Evolutionary conservation across 805 yeast genomes (phyloP), one percentile per base, ranked within the genome.

Genomic region (Saturnispora diversa): DNA sequence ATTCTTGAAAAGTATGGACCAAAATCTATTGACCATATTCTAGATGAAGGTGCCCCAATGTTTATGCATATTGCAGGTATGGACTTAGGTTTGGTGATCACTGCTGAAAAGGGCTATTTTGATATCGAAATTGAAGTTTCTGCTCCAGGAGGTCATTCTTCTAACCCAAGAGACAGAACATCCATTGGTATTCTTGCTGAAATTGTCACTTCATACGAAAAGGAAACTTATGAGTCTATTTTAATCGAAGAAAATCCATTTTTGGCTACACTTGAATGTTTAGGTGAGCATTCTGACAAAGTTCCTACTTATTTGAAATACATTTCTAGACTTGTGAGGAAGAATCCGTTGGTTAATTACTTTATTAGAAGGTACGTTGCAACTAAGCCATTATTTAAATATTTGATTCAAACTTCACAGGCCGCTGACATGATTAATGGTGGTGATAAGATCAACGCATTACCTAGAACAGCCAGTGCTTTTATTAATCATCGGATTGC

Each of bases 371-470:
- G 53, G 2, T 47, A 50, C 11, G 64, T 72, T 19, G 38, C 63
- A 36, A 50, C 60, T 17, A 61, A 35, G 43, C 54, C 53, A 40
- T 57, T 65, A 26, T 44, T 49, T 29, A 58, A 65, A 43, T 74
- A 69, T 46, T 54, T 71, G 36, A 60, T 79, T 20, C 64, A 69
- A 40, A 81, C 90, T 0, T 69, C 84, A 6, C 84, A 77, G 57
- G 82, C 88, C 0, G 67, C 71, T 29, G 86, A 80, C 51, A 66
- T 79, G 17, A 67, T 84, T 43, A 53, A 59, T 9, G 92, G 92
- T 25, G 94, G 94, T 26, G 70, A 76, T 41, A 84, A 84, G 59
- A 66, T 77, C 21, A 84, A 84, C 54, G 86, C 92, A 1, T 62
- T 83, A 33, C 92, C 94, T 2, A 88, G 82, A 54, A 60, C 66